Percentiles rank a stretch among this genome's conserved stretches.
Conservation (phyloP, 768 basidiomycete genomes). For the Myochromella boudieri region DNA sequence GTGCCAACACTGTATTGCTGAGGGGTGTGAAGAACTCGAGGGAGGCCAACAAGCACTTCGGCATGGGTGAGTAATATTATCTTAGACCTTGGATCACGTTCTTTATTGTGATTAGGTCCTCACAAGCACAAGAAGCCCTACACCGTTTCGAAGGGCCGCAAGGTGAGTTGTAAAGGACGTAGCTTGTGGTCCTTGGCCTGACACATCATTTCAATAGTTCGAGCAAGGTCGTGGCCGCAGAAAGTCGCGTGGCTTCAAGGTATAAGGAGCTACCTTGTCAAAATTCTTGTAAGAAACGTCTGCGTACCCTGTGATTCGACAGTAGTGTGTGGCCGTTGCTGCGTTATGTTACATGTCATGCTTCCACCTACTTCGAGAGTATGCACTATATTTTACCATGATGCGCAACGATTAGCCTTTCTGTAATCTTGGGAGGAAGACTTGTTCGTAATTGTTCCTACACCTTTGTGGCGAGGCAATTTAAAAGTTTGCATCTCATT, state of each 20-base stretch:
- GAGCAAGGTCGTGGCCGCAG: conserved; percentile 98
- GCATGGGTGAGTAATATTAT: conserved; percentile 64
- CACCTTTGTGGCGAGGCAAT: too few relatives aligned
- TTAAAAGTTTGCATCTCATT: too few relatives aligned
- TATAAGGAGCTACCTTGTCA: conserved; percentile 49
- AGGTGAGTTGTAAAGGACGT: conserved; percentile 41
- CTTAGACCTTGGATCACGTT: background rate
- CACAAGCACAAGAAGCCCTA: conserved; percentile 99
- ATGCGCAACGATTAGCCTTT: conserved; percentile 14
- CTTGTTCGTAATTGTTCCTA: too few relatives aligned
- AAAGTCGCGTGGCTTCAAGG: conserved; percentile 97
- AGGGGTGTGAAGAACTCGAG: conserved; percentile 91
- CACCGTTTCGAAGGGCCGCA: conserved; percentile 94
- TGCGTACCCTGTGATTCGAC: conserved; percentile 25
- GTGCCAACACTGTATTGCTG: conserved; percentile 91
- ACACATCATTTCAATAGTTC: conserved; percentile 52
- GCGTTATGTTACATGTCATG: conserved; percentile 37
- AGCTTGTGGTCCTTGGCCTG: conserved; percentile 1
- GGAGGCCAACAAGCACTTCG: conserved; percentile 97
- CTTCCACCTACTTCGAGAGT: conserved; percentile 21
- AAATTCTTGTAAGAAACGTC: conserved; percentile 21
- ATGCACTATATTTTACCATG: conserved; percentile 25
- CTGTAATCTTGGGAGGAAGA: too few relatives aligned
- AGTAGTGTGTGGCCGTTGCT: conserved; percentile 22
- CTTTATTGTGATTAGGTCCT: conserved; percentile 47